Percentiles rank a stretch among this genome's conserved stretches.
phyloP scores from a whole-genome alignment of 371 early-diverging fungal genomes.

The Haplosporangium sp. region DNA sequence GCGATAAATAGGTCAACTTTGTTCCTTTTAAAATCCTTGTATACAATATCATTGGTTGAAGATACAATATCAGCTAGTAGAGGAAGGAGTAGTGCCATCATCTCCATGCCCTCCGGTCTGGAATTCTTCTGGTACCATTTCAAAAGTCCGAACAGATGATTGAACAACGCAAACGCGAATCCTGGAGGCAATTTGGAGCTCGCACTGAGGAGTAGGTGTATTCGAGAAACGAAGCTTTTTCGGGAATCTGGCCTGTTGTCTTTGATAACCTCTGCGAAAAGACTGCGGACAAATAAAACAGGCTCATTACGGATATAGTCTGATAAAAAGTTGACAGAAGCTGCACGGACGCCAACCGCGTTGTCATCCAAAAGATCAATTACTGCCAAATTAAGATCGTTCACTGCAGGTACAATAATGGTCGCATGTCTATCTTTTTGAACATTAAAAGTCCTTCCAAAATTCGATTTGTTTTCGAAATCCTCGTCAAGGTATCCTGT shows the following conservation, averaged over 20 bases:
- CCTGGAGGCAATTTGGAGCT: constrained; percentile 69
- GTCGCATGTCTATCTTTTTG: constrained; percentile 50
- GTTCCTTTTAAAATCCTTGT: constrained; percentile 71
- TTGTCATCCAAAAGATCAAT: constrained; percentile 68
- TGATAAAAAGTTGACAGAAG: constrained; percentile 61
- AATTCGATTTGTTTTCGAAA: constrained; percentile 52
- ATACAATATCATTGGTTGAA: constrained; percentile 70
- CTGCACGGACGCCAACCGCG: constrained; percentile 61
- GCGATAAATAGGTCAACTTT: constrained; percentile 70
- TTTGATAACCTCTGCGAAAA: constrained; percentile 67
- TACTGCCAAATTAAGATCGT: constrained; percentile 60
- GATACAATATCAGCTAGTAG: constrained; percentile 66
- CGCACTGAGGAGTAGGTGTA: constrained; percentile 63
- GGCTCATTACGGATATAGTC: constrained; percentile 72
- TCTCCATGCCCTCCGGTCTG: constrained; percentile 61
- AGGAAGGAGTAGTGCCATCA: constrained; percentile 62
- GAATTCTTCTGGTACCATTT: constrained; percentile 65
- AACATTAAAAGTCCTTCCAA: constrained; percentile 33
- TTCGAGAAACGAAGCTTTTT: constrained; percentile 59
- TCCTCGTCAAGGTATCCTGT: constrained; percentile 69
- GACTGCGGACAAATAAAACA: constrained; percentile 65
- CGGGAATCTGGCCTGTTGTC: constrained; percentile 53
- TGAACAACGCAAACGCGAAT: constrained; percentile 68
- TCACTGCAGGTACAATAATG: constrained; percentile 62
- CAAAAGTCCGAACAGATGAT: constrained; percentile 73